These are phyloP conservation scores for Nelumbo lutea DNA, from an alignment of 164 flowering plant species.

Conservation along the genomic window DNA sequence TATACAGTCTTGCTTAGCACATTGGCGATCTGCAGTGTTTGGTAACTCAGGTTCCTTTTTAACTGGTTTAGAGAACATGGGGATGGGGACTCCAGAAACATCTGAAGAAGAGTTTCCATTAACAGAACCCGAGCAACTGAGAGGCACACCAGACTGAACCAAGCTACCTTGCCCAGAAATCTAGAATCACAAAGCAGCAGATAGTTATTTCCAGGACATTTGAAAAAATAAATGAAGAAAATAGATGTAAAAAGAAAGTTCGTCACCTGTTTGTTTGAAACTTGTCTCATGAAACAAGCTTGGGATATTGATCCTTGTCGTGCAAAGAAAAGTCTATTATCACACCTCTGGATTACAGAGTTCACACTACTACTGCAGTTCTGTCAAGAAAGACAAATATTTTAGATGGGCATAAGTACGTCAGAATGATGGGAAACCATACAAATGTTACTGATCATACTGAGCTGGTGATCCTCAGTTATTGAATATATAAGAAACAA, in stretches of 20 bases:
- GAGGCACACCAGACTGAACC: constrained; percentile 14
- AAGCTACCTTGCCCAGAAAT: constrained; percentile 17
- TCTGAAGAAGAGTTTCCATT: constrained; percentile 11
- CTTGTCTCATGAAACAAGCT: constrained; percentile 62
- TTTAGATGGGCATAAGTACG: neutral
- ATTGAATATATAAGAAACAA: too few relatives aligned
- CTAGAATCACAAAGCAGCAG: constrained; percentile 3
- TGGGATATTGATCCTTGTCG: constrained; percentile 61
- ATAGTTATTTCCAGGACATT: neutral
- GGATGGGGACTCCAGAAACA: constrained; percentile 33
- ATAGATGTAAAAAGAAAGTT: neutral
- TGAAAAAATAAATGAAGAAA: neutral
- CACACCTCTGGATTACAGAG: constrained; percentile 49
- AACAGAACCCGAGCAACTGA: constrained; percentile 12
- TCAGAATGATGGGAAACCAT: neutral
- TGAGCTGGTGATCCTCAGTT: too few relatives aligned
- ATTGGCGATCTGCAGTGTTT: constrained; percentile 5
- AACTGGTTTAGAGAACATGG: constrained; percentile 48
- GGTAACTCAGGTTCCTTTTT: constrained; percentile 15
- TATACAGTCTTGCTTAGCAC: constrained; percentile 18
- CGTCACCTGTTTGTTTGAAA: constrained; percentile 41
- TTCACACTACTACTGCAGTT: constrained; percentile 57
- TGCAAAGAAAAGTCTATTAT: constrained; percentile 56
- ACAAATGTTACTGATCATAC: neutral
- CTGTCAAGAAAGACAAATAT: constrained; percentile 22